These are phyloP conservation scores for Talaromyces sp. DNA, from an alignment of 2,329 filamentous ascomycete species.

Conservation along the genomic window DNA sequence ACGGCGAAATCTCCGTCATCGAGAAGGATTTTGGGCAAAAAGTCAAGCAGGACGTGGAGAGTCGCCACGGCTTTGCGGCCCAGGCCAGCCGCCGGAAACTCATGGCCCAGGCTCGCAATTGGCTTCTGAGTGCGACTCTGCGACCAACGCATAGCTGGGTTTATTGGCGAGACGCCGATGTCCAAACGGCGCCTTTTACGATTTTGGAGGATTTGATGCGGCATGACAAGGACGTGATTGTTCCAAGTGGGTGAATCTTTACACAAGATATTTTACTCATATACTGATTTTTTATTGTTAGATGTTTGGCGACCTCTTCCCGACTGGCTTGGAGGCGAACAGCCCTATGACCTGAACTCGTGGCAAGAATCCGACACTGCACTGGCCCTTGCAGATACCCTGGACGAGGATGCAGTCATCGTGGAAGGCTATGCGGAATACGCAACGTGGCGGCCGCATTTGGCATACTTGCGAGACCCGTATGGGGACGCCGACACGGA, in stretches of 20 bases:
- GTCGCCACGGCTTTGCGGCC: slow-evolving; percentile 92
- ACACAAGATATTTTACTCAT: background rate
- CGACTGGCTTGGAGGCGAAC: slow-evolving; percentile 97
- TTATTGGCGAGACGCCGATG: slow-evolving; percentile 98
- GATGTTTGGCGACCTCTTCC: slow-evolving; percentile 98
- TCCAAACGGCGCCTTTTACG: slow-evolving; percentile 93
- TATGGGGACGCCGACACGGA: slow-evolving; percentile 99
- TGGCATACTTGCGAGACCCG: slow-evolving; percentile 92
- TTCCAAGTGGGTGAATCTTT: slow-evolving; percentile 74
- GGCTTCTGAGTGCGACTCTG: slow-evolving; percentile 87
- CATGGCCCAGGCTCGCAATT: slow-evolving; percentile 97
- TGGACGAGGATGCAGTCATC: slow-evolving; percentile 97
- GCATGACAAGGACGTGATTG: slow-evolving; percentile 97
- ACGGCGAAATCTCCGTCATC: slow-evolving; percentile 94
- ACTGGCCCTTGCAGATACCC: slow-evolving; percentile 82
- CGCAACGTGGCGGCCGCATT: slow-evolving; percentile 93
- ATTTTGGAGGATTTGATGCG: slow-evolving; percentile 97
- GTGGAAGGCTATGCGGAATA: slow-evolving; percentile 99
- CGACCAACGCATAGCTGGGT: slow-evolving; percentile 98
- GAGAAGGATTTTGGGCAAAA: slow-evolving; percentile 99
- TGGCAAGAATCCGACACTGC: slow-evolving; percentile 99
- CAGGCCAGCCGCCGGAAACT: slow-evolving; percentile 90
- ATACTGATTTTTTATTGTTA: slow-evolving; percentile 28
- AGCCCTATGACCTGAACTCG: slow-evolving; percentile 96
- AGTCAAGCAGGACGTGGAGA: slow-evolving; percentile 96